Evolutionary conservation across 768 basidiomycete species (phyloP).

Genomic region (Amyloporia xantha): DNA sequence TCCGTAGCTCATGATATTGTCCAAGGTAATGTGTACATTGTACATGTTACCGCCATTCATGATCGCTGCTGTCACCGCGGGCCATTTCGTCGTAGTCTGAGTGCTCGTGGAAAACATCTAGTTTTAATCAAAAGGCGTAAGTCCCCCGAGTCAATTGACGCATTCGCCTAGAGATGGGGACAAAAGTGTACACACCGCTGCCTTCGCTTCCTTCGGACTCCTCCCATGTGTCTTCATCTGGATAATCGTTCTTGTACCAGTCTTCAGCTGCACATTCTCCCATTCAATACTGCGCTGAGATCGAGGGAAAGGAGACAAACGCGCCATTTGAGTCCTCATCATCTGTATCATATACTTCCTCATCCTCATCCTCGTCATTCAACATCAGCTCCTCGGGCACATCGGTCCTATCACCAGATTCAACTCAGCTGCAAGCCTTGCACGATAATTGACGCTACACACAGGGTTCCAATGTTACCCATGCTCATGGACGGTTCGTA

Average conservation of each 20-base stretch:
- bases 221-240: slow-evolving; percentile 50
- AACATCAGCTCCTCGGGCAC: slow-evolving; percentile 49
- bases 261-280: slow-evolving; percentile 52
- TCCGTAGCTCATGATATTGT: background rate
- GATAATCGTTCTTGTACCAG: slow-evolving; percentile 82
- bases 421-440: background rate
- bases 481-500: slow-evolving; percentile 35
- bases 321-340: slow-evolving; percentile 83
- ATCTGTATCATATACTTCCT: slow-evolving; percentile 66
- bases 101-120: slow-evolving; percentile 54
- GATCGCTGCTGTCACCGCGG: slow-evolving; percentile 17
- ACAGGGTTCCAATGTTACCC: slow-evolving; percentile 62
- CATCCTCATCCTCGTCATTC: slow-evolving; percentile 40
- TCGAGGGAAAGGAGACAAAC: slow-evolving; percentile 9
- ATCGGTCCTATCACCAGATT: slow-evolving; percentile 42
- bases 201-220: slow-evolving; percentile 12
- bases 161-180: too few relatives aligned
- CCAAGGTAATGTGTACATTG: background rate
- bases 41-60: slow-evolving; percentile 4
- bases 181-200: too few relatives aligned
- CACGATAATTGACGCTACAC: slow-evolving; percentile 18
- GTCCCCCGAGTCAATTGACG: background rate
- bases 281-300: background rate
- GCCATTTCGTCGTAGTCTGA: slow-evolving; percentile 42
- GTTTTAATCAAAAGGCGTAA: background rate